Base-by-base conservation (phyloP, 2,329 filamentous ascomycete species). In the Alternaria incomplexa region DNA sequence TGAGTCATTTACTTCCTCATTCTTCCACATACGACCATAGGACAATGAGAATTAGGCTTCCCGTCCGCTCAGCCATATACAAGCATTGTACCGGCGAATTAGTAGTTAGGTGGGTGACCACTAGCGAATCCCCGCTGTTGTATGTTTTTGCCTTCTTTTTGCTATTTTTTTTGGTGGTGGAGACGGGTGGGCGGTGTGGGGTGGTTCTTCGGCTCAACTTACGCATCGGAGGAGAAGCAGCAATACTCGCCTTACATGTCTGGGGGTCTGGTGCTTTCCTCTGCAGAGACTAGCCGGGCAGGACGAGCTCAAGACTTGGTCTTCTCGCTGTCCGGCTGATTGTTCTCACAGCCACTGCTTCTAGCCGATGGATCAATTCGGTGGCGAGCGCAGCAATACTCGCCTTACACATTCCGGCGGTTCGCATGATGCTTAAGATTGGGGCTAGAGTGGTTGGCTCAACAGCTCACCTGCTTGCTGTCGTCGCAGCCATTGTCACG, bases 191-290 rank as follows among this genome's bases (percentile, higher is more conserved):
- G 32, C 8, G 32, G 15, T 36, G 15, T 36, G 32, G 32, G 32
- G 30, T 6, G 3, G 30, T 15, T 30, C 5, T 13, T 13, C 10
- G 13, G 30, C 13, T 36, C 15, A 1, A n/a, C 32, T n/a, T n/a
- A 1, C 15, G 32, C 32, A 36, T 9, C 8, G 46, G 20, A 48
- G 15, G 32, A 1, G 8, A n/a, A 36, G 32, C 22, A 26, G 23
- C 45, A n/a, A 47, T 47, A 26, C 45, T 17, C 15, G 45, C 15
- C 23, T 26, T 47, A 26, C 45, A 17, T 22, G 15, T 47, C 13
- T n/a, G 3, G 8, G 9, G 10, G 5, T 10, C 1, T 3, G 23
- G 45, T 5, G 20, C 8, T 3, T 10, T 5, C 4, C 3, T 2
- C 8, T 46, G 11, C 7, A 23, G 44, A 5, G 10, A 1, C 0